phyloP scores from a whole-genome alignment of 164 flowering plant genomes.

The Magnolia officinalis region DNA sequence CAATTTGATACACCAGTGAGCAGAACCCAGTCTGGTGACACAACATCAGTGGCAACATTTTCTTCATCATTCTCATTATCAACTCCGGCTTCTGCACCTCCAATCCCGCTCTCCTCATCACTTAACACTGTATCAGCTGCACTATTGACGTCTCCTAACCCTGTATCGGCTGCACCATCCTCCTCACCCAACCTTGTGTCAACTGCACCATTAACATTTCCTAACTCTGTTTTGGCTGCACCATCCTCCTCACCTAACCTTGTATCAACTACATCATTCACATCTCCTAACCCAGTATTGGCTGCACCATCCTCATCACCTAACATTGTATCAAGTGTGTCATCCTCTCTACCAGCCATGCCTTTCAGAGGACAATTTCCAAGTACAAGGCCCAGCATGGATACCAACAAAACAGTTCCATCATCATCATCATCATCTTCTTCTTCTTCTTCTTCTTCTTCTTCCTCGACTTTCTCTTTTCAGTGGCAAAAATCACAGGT shows the following conservation, averaged over 20 bases:
- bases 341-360: constrained; percentile 16
- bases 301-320: constrained; percentile 8
- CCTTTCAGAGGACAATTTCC: constrained; percentile 9
- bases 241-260: neutral
- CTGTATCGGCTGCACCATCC: neutral
- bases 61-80: constrained; percentile 14
- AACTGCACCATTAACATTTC: constrained; percentile 15
- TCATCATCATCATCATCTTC: constrained; percentile 12
- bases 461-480: constrained; percentile 19
- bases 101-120: constrained; percentile 7
- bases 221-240: neutral
- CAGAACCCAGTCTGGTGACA: constrained; percentile 26
- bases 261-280: constrained; percentile 17
- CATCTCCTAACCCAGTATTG: constrained; percentile 1
- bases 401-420: constrained; percentile 13
- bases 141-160: constrained; percentile 2
- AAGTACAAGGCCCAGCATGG: constrained; percentile 19
- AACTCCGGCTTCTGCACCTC: constrained; percentile 11
- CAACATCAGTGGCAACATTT: constrained; percentile 14
- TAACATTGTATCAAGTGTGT: constrained; percentile 9
- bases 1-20: constrained; percentile 15
- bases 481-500: constrained; percentile 18
- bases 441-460: neutral
- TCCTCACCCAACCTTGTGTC: constrained; percentile 4
- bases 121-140: constrained; percentile 14